Base-by-base conservation (phyloP, 805 yeast genomes). In the Sugiyamaella mastotermitis region DNA sequence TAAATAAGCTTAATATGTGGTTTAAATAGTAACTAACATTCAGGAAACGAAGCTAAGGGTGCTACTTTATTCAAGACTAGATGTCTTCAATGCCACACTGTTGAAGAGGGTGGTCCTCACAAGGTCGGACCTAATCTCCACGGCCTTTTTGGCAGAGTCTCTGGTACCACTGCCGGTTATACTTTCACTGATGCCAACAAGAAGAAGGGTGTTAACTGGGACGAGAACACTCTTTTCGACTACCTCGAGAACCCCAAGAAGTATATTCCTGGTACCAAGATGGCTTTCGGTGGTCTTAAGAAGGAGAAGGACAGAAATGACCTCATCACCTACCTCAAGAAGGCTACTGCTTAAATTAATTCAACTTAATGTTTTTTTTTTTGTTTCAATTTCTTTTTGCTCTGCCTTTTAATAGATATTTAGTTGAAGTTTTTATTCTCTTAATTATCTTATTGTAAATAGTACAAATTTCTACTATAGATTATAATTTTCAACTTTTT, bases 241-340 rank as follows among this genome's bases (percentile, higher is more conserved):
- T 92, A 92, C 82, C 79, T 92, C 69, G 94, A 83, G 72, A 92
- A 92, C 84, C 98, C 98, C 74, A 92, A 92, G 94, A 92, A 92
- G 76, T 92, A 87, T 77, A 87, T 92, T 57, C 98, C 98, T 65
- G 98, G 98, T 69, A 92, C 97, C 75, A 92, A 92, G 83, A 92
- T 92, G 98, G 97, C 98, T 52, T 92, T 90, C 60, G 98, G 96
- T 73, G 98, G 98, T 74, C 79, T 92, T 71, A 92, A 92, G 88
- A 92, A 92, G 79, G 81, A 87, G 52, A 90, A 87, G 82, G 98
- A 92, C 77, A 86, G 97, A 81, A 84, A 85, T 73, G 97, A 92
- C 68, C 73, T 92, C 67, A 71, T 90, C 61, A 78, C 97, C 58
- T 90, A 86, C 83, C 75, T 90, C 46, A 59, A 62, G 62, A 55